Conservation (phyloP, 768 basidiomycete genomes). For the Kwoniella botswanensis region DNA sequence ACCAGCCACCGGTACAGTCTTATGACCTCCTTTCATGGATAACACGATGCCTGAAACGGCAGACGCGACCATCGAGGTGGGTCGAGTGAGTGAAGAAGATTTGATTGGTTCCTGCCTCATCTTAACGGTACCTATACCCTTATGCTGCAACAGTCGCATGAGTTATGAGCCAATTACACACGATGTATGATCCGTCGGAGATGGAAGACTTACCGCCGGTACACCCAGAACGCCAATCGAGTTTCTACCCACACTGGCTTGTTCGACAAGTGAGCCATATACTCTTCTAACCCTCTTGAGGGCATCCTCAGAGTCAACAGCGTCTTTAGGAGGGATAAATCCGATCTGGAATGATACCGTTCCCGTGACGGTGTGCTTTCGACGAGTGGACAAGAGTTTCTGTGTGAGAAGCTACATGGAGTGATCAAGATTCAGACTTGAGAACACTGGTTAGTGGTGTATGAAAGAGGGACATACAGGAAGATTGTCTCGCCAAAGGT, state of each 20-base stretch:
- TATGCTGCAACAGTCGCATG: conserved; percentile 36
- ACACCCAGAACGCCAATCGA: conserved; percentile 47
- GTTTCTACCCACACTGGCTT: conserved; percentile 24
- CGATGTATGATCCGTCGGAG: background rate
- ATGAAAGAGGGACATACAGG: conserved; percentile 62
- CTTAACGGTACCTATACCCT: conserved; percentile 58
- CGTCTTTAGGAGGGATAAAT: conserved; percentile 59
- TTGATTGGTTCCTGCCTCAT: conserved; percentile 29
- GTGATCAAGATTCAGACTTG: background rate
- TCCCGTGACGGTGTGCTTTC: conserved; percentile 64
- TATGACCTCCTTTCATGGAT: conserved; percentile 29
- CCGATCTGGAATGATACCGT: conserved; percentile 69
- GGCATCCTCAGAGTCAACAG: conserved; percentile 52
- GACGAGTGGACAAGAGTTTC: conserved; percentile 62
- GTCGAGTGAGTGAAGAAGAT: conserved; percentile 16
- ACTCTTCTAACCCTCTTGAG: conserved; percentile 62
- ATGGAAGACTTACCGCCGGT: conserved; percentile 48
- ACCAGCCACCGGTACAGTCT: conserved; percentile 64
- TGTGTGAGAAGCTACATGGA: conserved; percentile 62
- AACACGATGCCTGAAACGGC: conserved; percentile 29
- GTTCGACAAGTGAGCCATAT: conserved; percentile 34
- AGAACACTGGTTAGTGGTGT: background rate
- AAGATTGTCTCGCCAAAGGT: conserved; percentile 66
- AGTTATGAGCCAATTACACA: background rate
- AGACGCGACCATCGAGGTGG: conserved; percentile 14